phyloP scores from a whole-genome alignment of 2,329 filamentous ascomycete species.

The Aspergillus brasiliensis region DNA sequence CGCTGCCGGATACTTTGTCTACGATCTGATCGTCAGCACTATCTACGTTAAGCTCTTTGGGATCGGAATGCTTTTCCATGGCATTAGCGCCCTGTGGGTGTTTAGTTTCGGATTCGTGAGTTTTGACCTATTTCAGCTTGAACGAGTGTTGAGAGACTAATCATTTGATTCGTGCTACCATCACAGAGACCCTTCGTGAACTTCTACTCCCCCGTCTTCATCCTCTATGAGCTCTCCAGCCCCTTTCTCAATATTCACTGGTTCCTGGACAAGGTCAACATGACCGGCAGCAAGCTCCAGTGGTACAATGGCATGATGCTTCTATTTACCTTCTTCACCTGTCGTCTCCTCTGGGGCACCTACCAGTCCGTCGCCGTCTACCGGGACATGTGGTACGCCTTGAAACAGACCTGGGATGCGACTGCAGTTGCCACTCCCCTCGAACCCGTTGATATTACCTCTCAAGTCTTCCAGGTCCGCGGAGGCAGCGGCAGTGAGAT shows the following conservation, averaged over 20 bases:
- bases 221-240: conserved; percentile 68
- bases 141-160: not conserved
- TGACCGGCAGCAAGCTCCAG: conserved; percentile 63
- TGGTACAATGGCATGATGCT: conserved; percentile 66
- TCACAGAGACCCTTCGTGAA: conserved; percentile 64
- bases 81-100: conserved; percentile 61
- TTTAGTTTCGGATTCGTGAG: conserved; percentile 66
- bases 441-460: conserved; percentile 34
- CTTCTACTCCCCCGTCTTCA: conserved; percentile 66
- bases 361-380: conserved; percentile 62
- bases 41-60: conserved; percentile 61
- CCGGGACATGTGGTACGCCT: conserved; percentile 58
- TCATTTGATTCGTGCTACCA: not conserved
- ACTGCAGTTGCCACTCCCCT: conserved; percentile 29
- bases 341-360: conserved; percentile 64
- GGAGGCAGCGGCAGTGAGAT: conserved; percentile 48
- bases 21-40: conserved; percentile 62
- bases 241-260: conserved; percentile 71
- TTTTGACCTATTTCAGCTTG: conserved; percentile 22
- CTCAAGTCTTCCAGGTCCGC: conserved; percentile 38
- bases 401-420: conserved; percentile 47
- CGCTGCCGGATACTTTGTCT: conserved; percentile 66
- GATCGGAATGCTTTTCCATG: conserved; percentile 63
- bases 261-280: conserved; percentile 69
- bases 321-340: conserved; percentile 61